Evolutionary conservation across 768 basidiomycete species (phyloP).

Genomic region (Daedaleopsis sinensis): DNA sequence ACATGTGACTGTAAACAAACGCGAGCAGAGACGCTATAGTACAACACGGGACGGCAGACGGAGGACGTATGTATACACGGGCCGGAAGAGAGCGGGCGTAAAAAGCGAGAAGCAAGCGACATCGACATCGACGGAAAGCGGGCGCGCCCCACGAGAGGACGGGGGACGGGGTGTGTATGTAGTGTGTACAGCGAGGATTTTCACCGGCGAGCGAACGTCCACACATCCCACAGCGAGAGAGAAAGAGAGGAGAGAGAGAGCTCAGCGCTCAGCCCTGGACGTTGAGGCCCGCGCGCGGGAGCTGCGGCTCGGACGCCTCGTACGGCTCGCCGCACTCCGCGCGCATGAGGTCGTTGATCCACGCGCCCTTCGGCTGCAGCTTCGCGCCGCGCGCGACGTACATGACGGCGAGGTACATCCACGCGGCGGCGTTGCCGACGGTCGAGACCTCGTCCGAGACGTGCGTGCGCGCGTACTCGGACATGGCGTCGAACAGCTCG

Average conservation of each 20-base stretch:
- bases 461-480: conserved; percentile 55
- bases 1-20: background rate
- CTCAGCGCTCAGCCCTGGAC: conserved; percentile 49
- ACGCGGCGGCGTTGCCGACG: conserved; percentile 73
- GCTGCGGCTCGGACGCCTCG: conserved; percentile 63
- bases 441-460: conserved; percentile 86
- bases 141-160: background rate
- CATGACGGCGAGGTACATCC: conserved; percentile 79
- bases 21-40: background rate
- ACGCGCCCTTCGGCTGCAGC: conserved; percentile 78
- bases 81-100: background rate
- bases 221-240: background rate
- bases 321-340: conserved; percentile 77
- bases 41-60: background rate
- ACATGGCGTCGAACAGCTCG: conserved; percentile 48
- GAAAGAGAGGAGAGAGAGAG: no score
- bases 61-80: background rate
- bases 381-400: conserved; percentile 70
- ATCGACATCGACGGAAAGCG: background rate
- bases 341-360: conserved; percentile 82
- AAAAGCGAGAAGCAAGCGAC: background rate
- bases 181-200: no score
- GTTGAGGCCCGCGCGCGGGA: conserved; percentile 64
- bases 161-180: no score
- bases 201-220: no score